A percentile compares a stretch with the other conserved stretches of the same genome.
These are phyloP conservation scores for Botrytis paeoniae DNA, from an alignment of 2,329 filamentous ascomycete genomes.

Conservation along the genomic window DNA sequence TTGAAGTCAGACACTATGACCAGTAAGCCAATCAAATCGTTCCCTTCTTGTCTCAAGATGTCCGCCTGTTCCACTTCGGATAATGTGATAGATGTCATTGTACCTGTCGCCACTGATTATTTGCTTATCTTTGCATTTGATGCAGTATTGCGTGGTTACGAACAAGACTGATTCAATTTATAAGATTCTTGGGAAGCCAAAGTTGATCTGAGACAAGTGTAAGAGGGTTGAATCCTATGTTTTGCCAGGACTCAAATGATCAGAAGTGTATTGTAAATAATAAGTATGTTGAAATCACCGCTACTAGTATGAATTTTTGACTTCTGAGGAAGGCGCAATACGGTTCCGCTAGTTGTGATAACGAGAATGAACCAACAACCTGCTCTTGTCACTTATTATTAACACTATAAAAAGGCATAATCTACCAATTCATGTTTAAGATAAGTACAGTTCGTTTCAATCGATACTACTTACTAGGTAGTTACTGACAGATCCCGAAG, in stretches of 20 bases:
- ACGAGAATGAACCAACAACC: no score
- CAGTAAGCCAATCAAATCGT: background rate
- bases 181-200: background rate
- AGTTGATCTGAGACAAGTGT: background rate
- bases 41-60: background rate
- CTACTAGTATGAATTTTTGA: background rate
- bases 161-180: background rate
- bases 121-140: background rate
- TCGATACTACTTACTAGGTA: no score
- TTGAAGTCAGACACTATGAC: background rate
- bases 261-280: background rate
- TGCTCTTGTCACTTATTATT: no score
- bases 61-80: background rate
- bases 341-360: background rate
- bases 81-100: background rate
- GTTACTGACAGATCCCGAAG: no score
- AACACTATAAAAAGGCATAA: no score
- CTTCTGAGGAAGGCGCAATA: background rate
- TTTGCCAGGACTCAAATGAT: background rate
- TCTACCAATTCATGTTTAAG: no score
- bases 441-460: no score
- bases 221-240: background rate
- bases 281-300: background rate
- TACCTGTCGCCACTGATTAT: background rate
- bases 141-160: background rate